Evolutionary conservation across 75 land plant species (phyloP), one percentile per base, ranked within the genome.

Genomic region (Selaginella moellendorffii): DNA sequence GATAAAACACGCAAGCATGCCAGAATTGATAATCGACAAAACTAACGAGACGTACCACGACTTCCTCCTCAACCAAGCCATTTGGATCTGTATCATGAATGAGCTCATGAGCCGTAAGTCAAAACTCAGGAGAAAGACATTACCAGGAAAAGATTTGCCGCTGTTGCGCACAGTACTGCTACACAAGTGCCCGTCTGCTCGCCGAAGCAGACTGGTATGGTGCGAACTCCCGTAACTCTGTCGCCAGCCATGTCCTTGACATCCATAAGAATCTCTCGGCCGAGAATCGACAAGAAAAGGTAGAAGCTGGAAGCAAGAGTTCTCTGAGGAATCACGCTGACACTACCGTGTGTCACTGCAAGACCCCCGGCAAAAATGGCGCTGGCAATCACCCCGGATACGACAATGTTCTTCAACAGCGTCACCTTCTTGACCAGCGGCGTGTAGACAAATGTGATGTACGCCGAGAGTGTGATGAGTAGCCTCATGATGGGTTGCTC

Each of bases 231-330:
- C 1, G 62, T 29, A 1, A 29, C 62, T 60, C 17, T 60, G 17
- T 60, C 62, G n/a, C 62, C 62, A 20, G 28, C 62, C 62, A 60
- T 60, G 62, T 60, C 62, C 24, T 24, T 29, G 29, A 60, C 62
- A 60, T 60, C 62, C 62, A 60, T 60, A 26, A 60, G 24, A 24
- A 60, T 19, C 62, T 60, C 62, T 60, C 62, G 26, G 17, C 62
- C 1, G 18, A 60, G 17, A 24, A 60, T 24, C 29, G 29, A 60
- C 17, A 60, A 24, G 25, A 60, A 60, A 23, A 60, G 17, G 24
- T 26, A 60, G 62, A 19, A 1, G 62, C 17, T 5, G 24, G 9
- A 1, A 60, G 12, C 1, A 60, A 5, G 24, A 29, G 62, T 5
- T 60, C 28, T 60, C 24, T n/a, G 1, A 60, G 17, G 24, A 26